Base-by-base conservation (phyloP, 2,329 filamentous ascomycete genomes). In the Colletotrichum endophyticum region DNA sequence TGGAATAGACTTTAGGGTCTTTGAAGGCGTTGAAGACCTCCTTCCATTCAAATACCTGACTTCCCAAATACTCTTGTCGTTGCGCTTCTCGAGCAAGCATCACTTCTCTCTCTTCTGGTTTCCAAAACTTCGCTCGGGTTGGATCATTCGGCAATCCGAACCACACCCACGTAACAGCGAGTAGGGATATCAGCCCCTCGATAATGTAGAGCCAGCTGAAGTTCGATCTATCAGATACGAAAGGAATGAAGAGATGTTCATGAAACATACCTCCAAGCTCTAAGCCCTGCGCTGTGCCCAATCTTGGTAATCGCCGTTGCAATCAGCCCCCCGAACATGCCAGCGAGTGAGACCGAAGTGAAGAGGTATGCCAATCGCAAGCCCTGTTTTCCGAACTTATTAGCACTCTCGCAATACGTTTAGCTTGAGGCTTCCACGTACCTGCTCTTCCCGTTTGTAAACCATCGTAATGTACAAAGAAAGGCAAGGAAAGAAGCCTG, bases 1-100 rank as follows among this genome's bases (percentile, higher is more conserved):
- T 89, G 53, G 90, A 81, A 73, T 87, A 88, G 5, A 91, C 79
- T 78, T 91, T 91, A 2, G 86, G 86, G 74, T 91, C 90, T 19
- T 80, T 82, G 6, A 89, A 75, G 2, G 86, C 87, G n/a, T 86
- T 87, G 32, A 81, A 81, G 69, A 91, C 84, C 79, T 91, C 89
- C 9, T 83, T 81, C 88, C 87, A 89, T 72, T 84, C 85, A 72
- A 91, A 91, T 13, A 87, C 80, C 8, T 88, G 86, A 27, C 57
- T 39, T 61, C 89, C 87, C 84, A 88, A 87, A 76, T 91, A 91
- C 66, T 85, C 83, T 6, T 83, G 83, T 8, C 85, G 81, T 74
- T 88, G 87, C 34, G 84, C 83, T 59, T 85, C 85, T 16, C 89
- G 85, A 39, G 88, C 82, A 11, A 83, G 81, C 88, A 91, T 91